Evolutionary conservation across 148 eudicot genomes (phyloP), one percentile per base, ranked within the genome.

Genomic region (Oxyria digyna): DNA sequence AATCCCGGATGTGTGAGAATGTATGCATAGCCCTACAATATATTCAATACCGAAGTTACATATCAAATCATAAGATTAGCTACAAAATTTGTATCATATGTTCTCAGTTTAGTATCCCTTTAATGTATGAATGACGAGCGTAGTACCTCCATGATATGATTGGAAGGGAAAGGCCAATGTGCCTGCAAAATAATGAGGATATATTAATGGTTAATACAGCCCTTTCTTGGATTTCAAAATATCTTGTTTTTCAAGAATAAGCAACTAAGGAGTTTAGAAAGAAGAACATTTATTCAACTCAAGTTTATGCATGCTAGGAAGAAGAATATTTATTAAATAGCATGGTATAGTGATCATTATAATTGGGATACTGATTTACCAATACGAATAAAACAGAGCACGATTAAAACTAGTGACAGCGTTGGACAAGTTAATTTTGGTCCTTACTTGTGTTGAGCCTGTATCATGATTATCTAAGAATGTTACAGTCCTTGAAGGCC

Each of bases 401-500:
- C 8, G 6, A 49, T 20, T 49, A 55, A 10, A 26, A 13, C 4
- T 26, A 55, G 18, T 0, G 27, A 55, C 63, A 11, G n/a, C 63
- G 15, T 52, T 52, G 62, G 24, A 26, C 31, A 55, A 14, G 37
- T 17, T 27, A 1, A 59, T 13, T 59, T 59, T 59, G 65, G 15
- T 15, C n/a, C 27, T 48, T 78, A 93, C 98, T 94, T 93, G 98
- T 26, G 98, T 89, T 59, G 96, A 93, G 68, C 98, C 98, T 10
- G 98, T 89, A 70, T 89, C 96, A 70, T 93, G 98, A 79, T 93
- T 89, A 68, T 93, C 98, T 57, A 93, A 67, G 73, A 93, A 93
- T 46, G 98, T 89, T 72, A 87, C 96, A 68, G 96, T 88, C 78
- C 98, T 87, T 42, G 98, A 93, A 75, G 98, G 89, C 96, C 98